Evolutionary conservation across 306 rosid species (phyloP), one percentile per base, ranked within the genome.

Genomic region (Pterocarpus santalinus): DNA sequence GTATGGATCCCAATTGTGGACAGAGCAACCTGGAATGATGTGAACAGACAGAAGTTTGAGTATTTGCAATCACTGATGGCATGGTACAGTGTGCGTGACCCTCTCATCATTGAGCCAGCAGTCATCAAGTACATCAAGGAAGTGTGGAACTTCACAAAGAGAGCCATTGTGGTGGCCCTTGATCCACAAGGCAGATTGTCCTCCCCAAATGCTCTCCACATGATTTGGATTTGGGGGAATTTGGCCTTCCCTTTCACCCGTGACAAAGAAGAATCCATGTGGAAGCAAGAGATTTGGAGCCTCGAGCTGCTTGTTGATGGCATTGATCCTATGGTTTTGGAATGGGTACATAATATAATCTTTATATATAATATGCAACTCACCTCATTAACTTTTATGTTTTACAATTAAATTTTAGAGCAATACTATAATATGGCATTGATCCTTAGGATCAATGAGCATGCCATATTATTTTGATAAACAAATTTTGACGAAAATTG

Each of bases 211-310:
- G 97, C 97, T 32, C 70, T 85, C 60, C 91, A 93, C 79, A 93
- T 91, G 97, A 63, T 95, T 41, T 93, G 95, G 94, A 91, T 95
- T 55, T 95, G 97, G 97, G 97, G 92, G 0, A 90, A 86, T 76
- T 49, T 79, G 80, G 94, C 99, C 38, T 90, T 83, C 85, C 97
- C 99, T 7, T 95, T 95, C 88, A 85, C 84, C 4, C 78, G 80
- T 51, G 97, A 90, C 69, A 93, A 65, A 87, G 97, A 93, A 79
- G 91, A 88, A 15, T 32, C 77, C 10, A 41, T 91, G 47, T 95
- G 97, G 97, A 90, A 85, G 76, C 61, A 83, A 62, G 92, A 93
- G 79, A 76, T 51, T 68, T 95, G 97, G 99, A 88, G 86, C 67
- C 90, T 93, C 30, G 90, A 86, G 77, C 91, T 95, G 11, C 86